Evolutionary conservation across 257 asterid species (phyloP).

Genomic region (Haberlea rhodopensis): DNA sequence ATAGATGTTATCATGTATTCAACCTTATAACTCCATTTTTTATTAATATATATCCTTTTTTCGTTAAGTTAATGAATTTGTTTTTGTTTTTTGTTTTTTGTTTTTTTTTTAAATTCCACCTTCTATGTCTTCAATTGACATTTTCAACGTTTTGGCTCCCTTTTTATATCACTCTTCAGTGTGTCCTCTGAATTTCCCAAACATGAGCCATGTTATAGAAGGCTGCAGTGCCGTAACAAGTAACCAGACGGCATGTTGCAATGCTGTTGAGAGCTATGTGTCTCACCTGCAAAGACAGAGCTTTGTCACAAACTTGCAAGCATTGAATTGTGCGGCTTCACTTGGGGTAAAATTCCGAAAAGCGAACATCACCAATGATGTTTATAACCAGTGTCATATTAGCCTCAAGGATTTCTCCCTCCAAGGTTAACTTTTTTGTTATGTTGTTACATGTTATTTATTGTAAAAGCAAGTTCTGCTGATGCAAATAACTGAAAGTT

Average conservation of each 20-base stretch:
- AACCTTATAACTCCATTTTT: background rate
- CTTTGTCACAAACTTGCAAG: conserved; percentile 95
- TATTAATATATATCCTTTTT: too few relatives aligned
- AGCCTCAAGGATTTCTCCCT: conserved; percentile 97
- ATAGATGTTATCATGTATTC: conserved; percentile 6
- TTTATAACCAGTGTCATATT: conserved; percentile 68
- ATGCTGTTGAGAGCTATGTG: conserved; percentile 62
- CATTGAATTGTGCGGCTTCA: conserved; percentile 86
- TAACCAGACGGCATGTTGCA: conserved; percentile 68
- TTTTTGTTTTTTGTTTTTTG: background rate
- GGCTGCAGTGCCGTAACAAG: conserved; percentile 51
- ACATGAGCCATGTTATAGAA: conserved; percentile 53
- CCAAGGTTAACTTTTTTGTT: conserved; percentile 76
- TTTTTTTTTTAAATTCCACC: too few relatives aligned
- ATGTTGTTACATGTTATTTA: background rate
- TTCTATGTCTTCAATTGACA: background rate
- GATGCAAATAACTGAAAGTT: background rate
- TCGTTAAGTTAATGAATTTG: background rate
- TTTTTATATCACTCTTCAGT: conserved; percentile 40
- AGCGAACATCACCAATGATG: conserved; percentile 68
- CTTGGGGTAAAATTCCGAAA: conserved; percentile 70
- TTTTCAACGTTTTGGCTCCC: conserved; percentile 17
- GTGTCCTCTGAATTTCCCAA: conserved; percentile 89
- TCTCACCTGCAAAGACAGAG: conserved; percentile 94
- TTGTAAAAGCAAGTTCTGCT: background rate